Evolutionary conservation across 345 rosid genomes (phyloP), one percentile per base, ranked within the genome.

Genomic region (Eutrema japonicum): DNA sequence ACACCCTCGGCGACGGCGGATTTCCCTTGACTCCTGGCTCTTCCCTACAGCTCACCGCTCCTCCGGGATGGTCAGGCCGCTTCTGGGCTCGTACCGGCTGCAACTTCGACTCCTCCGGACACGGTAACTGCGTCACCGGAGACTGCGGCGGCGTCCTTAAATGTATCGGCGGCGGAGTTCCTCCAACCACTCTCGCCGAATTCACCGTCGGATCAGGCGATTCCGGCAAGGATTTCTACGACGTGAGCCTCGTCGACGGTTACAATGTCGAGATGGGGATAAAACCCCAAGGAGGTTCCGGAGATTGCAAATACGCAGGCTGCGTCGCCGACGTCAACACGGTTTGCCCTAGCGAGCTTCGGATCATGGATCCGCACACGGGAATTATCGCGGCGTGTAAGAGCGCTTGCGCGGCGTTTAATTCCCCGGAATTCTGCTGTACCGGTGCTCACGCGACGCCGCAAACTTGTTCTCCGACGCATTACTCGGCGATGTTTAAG

Each of bases 201-300:
- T 89, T 93, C 83, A 93, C 98, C 8, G 75, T 88, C 16, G 94
- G 82, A 7, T 37, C 81, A 0, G 65, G 51, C 75, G 1, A 27
- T 30, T 46, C 33, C 12, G 84, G 77, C 16, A 88, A 83, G 71
- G 98, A 93, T 68, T 93, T 91, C 71, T 93, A 93, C 66, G 97
- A 91, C 78, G 91, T 91, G n/a, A 93, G 97, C 18, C 83, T 93
- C 4, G 98, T 93, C 36, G 98, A 93, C 67, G 98, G 98, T 2
- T 93, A 93, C 85, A 93, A 93, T 41, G 83, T 91, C n/a, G 92
- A 81, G 45, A 60, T 91, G 82, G 89, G 89, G 2, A 89, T 91
- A 0, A 81, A 76, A 81, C 86, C 97, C 0, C 52, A 72, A 8
- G 91, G 92, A 11, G 91, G 97, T 0, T 40, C 82, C 11, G 98